These are phyloP conservation scores for Achaetomiella virescens DNA, from an alignment of 495 filamentous ascomycete genomes.

Conservation along the genomic window DNA sequence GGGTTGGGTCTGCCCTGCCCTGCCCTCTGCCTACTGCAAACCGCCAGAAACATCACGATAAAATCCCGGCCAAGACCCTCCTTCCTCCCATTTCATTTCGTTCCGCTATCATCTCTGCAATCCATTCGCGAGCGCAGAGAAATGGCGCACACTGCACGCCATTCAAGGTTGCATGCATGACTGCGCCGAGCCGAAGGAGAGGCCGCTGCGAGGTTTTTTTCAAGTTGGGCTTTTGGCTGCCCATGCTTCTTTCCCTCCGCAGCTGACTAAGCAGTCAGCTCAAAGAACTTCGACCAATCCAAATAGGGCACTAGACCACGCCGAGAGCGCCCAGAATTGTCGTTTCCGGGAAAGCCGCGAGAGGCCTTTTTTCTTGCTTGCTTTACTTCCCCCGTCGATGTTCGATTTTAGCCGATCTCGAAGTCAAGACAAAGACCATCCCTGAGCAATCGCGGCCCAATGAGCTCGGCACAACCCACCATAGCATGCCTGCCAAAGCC, in stretches of 20 bases:
- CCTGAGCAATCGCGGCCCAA: no score
- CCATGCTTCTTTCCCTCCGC: slow-evolving; percentile 21
- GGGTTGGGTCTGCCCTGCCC: slow-evolving; percentile 15
- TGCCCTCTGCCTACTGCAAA: slow-evolving; percentile 1
- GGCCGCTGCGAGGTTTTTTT: neutral
- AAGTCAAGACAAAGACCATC: no score
- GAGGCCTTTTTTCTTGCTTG: no score
- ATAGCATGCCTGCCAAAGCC: no score
- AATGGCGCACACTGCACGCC: slow-evolving; percentile 21
- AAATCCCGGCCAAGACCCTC: slow-evolving; percentile 21
- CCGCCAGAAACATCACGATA: slow-evolving; percentile 17
- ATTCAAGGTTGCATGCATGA: slow-evolving; percentile 19
- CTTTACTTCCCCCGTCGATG: no score
- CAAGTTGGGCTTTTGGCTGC: slow-evolving; percentile 14
- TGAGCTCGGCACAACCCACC: no score
- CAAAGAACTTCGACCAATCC: neutral
- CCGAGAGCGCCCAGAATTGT: neutral
- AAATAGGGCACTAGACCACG: neutral
- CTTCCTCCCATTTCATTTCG: neutral
- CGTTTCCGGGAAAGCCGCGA: neutral
- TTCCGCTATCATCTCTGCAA: neutral
- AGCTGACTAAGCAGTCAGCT: neutral
- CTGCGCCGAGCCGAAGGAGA: slow-evolving; percentile 12
- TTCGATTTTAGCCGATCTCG: no score
- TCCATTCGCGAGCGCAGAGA: slow-evolving; percentile 4